phyloP scores from a whole-genome alignment of 352 stramenopile genomes.

The Phytophthora sp. region DNA sequence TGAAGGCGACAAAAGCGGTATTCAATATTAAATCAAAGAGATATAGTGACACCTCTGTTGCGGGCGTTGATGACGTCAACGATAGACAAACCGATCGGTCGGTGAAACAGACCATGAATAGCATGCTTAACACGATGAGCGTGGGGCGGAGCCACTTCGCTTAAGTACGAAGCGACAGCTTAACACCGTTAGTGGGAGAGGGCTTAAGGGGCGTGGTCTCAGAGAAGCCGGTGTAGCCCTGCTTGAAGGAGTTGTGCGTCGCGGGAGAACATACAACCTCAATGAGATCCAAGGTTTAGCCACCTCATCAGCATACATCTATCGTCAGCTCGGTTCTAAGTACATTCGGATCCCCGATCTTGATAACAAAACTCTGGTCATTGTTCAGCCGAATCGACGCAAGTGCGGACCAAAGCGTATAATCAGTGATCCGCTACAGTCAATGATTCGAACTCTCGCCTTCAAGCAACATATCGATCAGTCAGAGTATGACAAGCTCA shows the following conservation, averaged over 20 bases:
- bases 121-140: no score
- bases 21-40: neutral
- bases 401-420: constrained; percentile 6
- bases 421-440: constrained; percentile 5
- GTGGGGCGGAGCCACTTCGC: no score
- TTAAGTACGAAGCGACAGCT: no score
- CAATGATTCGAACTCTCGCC: neutral
- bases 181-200: neutral
- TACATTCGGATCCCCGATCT: constrained; percentile 22
- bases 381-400: constrained; percentile 4
- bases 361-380: neutral
- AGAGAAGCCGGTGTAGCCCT: neutral
- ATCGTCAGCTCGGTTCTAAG: constrained; percentile 5
- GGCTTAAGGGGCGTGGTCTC: neutral
- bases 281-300: constrained; percentile 25
- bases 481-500: neutral
- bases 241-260: neutral
- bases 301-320: neutral
- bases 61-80: no score
- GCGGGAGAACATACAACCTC: constrained; percentile 13
- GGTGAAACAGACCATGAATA: no score
- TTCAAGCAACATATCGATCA: neutral
- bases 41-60: neutral
- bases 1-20: constrained; percentile 4
- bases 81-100: no score